Base-by-base conservation (phyloP, 2,329 filamentous ascomycete species). In the Xylariomycetidae sp. region DNA sequence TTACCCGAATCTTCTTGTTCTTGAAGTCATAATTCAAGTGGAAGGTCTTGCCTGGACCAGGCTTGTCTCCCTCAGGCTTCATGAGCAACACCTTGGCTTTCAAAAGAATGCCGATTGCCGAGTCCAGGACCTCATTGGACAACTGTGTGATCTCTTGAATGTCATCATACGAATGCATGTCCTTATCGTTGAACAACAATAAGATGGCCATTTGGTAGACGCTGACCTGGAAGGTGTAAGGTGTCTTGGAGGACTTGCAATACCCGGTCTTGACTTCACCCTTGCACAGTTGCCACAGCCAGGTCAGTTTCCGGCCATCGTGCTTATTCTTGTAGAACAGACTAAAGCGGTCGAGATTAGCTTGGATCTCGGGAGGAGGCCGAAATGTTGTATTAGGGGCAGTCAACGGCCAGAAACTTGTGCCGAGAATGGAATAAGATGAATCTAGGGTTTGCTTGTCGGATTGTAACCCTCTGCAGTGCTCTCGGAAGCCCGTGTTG, bases 231-330 rank as follows among this genome's bases (percentile, higher is more conserved):
- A 98, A 94, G 3, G 88, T 97, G 59, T 89, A 96, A 1, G 90
- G 88, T 2, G 88, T 87, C 67, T 96, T 97, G 53, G 79, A 80
- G 56, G 70, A 79, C 66, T 88, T 94, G 70, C 86, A 84, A 62
- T 96, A 98, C 53, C 89, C 90, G 23, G 89, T 86, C 61, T 89
- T 90, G 40, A 98, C 77, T 61, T 98, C 92, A 36, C 92, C 92
- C 69, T 97, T 98, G 74, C 88, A 97, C 33, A 98, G 69, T 58
- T 97, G 88, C 92, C 92, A 98, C 36, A 98, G 64, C 92, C 92
- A 98, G 6, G 90, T 95, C 25, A 98, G 72, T 66, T 97, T 98
- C 41, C 92, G 85, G 22, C 92, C 92, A 48, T 84, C 92, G 58
- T 98, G 92, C 72, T 97, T 98, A 61, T 89, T 82, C 63, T 86